Evolutionary conservation across 306 rosid genomes (phyloP).

Genomic region (Sicyos baderoa): DNA sequence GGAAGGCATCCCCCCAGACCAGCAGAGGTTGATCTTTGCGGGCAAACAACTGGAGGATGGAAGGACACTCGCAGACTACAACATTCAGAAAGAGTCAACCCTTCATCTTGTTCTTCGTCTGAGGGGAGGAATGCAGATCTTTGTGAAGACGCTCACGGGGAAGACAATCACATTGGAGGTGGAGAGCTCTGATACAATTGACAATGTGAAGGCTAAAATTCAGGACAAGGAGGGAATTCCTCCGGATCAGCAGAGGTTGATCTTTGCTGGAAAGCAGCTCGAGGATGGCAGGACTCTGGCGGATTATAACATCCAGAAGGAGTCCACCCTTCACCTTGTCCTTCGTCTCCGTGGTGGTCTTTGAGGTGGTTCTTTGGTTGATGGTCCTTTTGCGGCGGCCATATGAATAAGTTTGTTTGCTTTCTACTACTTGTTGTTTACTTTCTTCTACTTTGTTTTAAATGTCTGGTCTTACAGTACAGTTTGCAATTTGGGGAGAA

Average conservation of each 20-base stretch:
- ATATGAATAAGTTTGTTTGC: not conserved
- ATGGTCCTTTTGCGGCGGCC: not conserved
- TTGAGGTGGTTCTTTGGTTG: not conserved
- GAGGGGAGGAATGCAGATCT: too few relatives aligned
- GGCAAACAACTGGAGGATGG: constrained; percentile 43
- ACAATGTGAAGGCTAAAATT: too few relatives aligned
- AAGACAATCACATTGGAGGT: too few relatives aligned
- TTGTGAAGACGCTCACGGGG: too few relatives aligned
- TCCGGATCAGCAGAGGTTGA: too few relatives aligned
- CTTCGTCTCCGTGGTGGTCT: constrained; percentile 33
- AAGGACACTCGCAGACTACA: constrained; percentile 32
- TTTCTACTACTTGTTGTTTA: not conserved
- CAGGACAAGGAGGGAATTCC: too few relatives aligned
- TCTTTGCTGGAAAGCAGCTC: too few relatives aligned
- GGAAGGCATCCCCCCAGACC: constrained; percentile 42
- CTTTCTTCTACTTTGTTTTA: not conserved
- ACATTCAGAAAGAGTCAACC: constrained; percentile 42
- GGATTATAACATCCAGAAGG: too few relatives aligned
- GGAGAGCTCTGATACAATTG: too few relatives aligned
- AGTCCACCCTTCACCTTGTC: too few relatives aligned
- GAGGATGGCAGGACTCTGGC: too few relatives aligned
- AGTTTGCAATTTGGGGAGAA: not conserved
- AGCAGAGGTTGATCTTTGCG: constrained; percentile 38
- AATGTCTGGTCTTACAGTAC: not conserved
- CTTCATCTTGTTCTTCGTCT: constrained; percentile 41